Base-by-base conservation (phyloP, 208 protist species). In the Trypanosoma mega region DNA sequence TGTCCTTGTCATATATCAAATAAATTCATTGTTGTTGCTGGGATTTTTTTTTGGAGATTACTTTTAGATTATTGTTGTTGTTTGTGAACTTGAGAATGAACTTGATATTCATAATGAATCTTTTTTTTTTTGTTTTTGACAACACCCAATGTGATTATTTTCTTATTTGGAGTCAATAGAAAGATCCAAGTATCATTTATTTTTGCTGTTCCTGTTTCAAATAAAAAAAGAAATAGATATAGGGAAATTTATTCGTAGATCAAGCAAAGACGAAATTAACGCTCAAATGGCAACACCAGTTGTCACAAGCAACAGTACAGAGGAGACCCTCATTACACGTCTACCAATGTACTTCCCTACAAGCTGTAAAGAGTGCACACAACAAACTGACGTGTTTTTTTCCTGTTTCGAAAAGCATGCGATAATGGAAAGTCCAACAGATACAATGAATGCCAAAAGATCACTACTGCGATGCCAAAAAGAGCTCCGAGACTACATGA, bases 321-420 rank as follows among this genome's bases (percentile, higher is more conserved):
- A 18, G 36, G 31, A 39, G 57, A n/a, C 44, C 33, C 50, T 39
- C 20, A 71, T 86, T 33, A 75, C 49, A n/a, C 63, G 53, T 1
- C 63, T 92, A 20, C 85, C 85, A 7, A 67, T 16, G 5, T 92
- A 90, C 75, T 92, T 92, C 53, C 85, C 85, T 2, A 87, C 80
- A n/a, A 73, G 63, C 8, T 75, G 75, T 39, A 76, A 72, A 50
- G 48, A 79, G 55, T 92, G 85, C 70, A 39, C 58, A 0, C 43
- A 54, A 27, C 48, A 34, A 39, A 86, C 85, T 9, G 63, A 87
- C 6, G 18, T 47, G 16, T 92, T 92, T 59, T 92, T 92, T 50
- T 34, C 66, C 2, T 92, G 85, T 56, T 92, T 92, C 67, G 82
- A 92, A 59, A 5, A 79, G 39, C 69, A 86, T 41, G 85, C 85